These are phyloP conservation scores for Phytophthora sansomeana DNA, from an alignment of 352 stramenopile species.

Conservation along the genomic window DNA sequence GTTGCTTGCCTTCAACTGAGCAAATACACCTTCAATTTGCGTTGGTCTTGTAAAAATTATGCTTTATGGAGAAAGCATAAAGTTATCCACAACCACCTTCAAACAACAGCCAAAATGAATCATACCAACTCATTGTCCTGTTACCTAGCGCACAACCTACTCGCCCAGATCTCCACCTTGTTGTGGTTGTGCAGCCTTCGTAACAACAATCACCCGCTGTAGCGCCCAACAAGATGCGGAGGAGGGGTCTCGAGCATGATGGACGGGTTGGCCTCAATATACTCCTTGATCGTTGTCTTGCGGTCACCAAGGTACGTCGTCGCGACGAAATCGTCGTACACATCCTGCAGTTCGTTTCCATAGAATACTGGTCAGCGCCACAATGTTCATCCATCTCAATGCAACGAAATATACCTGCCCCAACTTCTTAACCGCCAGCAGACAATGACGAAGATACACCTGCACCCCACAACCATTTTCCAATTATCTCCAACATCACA, in stretches of 20 bases:
- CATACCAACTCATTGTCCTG: background rate
- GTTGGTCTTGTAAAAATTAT: too few relatives aligned
- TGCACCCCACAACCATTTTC: slow-evolving; percentile 18
- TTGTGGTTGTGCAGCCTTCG: background rate
- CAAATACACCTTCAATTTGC: background rate
- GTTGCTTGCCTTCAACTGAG: background rate
- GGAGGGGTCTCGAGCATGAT: slow-evolving; percentile 89
- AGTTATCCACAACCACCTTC: background rate
- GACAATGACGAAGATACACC: slow-evolving; percentile 94
- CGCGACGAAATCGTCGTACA: slow-evolving; percentile 86
- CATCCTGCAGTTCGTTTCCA: slow-evolving; percentile 38
- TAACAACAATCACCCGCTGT: slow-evolving; percentile 59
- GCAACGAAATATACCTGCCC: slow-evolving; percentile 46
- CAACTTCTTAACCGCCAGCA: slow-evolving; percentile 88
- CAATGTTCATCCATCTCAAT: background rate
- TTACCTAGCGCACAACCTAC: background rate
- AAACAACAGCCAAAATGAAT: background rate
- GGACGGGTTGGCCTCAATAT: slow-evolving; percentile 79
- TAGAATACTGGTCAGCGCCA: too few relatives aligned
- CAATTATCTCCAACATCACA: background rate
- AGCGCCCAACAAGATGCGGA: slow-evolving; percentile 74
- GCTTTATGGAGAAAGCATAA: too few relatives aligned
- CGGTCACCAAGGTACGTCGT: slow-evolving; percentile 93
- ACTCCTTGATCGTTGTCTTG: slow-evolving; percentile 86
- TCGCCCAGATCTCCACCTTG: background rate